Conservation (phyloP, 176 grass and related monocot genomes). For the Stipa capillata region DNA sequence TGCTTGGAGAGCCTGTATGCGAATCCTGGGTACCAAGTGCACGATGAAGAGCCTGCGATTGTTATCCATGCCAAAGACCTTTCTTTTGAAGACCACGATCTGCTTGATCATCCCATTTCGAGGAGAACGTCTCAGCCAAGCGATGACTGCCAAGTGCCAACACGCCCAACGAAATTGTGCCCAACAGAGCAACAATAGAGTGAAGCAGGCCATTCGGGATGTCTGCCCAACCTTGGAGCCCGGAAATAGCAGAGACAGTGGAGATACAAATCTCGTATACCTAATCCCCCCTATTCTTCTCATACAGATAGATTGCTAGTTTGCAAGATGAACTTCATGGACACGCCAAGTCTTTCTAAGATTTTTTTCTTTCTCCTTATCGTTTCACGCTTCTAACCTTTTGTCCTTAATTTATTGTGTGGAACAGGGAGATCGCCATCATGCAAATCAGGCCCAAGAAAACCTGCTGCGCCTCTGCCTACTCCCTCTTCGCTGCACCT, state of each 20-base stretch:
- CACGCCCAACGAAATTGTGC: neutral
- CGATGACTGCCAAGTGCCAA: no score
- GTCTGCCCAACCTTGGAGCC: slow-evolving; percentile 23
- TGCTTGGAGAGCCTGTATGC: neutral
- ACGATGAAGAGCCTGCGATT: neutral
- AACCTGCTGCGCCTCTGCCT: neutral
- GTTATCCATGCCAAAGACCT: neutral
- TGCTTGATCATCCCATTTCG: neutral
- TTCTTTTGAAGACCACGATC: neutral
- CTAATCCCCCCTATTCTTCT: no score
- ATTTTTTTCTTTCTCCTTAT: no score
- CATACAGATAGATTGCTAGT: no score
- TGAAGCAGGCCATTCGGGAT: slow-evolving; percentile 13
- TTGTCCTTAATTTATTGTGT: neutral
- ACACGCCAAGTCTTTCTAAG: no score
- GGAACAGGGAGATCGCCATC: neutral
- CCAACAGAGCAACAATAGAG: slow-evolving; percentile 13
- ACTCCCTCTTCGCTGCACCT: neutral
- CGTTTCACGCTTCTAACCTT: neutral
- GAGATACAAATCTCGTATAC: no score
- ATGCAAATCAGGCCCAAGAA: neutral
- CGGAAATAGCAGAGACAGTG: neutral
- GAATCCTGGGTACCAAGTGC: neutral
- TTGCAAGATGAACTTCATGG: no score
- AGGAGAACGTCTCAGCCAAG: neutral